Evolutionary conservation across 1,284 basidiomycete genomes (phyloP).

Genomic region (Leccinum pachyderme): DNA sequence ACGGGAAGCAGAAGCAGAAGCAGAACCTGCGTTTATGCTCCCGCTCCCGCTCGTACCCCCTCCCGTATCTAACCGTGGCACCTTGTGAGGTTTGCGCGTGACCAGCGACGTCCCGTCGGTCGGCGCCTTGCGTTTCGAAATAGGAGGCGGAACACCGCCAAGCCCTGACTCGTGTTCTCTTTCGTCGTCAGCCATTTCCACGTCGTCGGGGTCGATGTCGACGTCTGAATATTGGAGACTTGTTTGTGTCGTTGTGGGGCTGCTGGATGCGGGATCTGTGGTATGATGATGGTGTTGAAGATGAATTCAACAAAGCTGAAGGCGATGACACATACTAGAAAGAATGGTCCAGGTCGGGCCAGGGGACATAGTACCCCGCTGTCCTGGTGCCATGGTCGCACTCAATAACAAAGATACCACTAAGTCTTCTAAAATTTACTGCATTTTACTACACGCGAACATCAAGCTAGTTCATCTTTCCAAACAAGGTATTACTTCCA

Average conservation of each 20-base stretch:
- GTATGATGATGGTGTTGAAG: not conserved
- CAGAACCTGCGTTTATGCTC: not conserved
- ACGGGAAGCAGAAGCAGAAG: not conserved
- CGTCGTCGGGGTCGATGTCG: slow-evolving; percentile 7
- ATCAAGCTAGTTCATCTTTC: not conserved
- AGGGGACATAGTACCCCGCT: slow-evolving; percentile 13
- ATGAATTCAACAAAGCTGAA: not conserved
- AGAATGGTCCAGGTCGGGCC: slow-evolving; percentile 30
- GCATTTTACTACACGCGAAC: not conserved
- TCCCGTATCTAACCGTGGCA: slow-evolving; percentile 18
- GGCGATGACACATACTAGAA: slow-evolving; percentile 19
- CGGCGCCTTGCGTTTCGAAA: slow-evolving; percentile 29
- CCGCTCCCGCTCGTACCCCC: not conserved
- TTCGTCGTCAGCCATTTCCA: slow-evolving; percentile 23
- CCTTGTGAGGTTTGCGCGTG: slow-evolving; percentile 16
- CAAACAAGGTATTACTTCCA: not conserved
- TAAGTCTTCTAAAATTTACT: not conserved
- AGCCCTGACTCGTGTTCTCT: slow-evolving; percentile 4
- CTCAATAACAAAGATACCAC: not conserved
- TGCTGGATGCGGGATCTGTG: slow-evolving; percentile 21
- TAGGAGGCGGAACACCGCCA: slow-evolving; percentile 5
- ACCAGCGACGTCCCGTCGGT: slow-evolving; percentile 6
- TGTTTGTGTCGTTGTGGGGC: slow-evolving; percentile 15
- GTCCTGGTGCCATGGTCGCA: slow-evolving; percentile 4
- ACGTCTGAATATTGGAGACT: slow-evolving; percentile 13